Percentiles rank a stretch among this genome's conserved stretches.
Conservation (phyloP, 2,329 filamentous ascomycete genomes). For the Plectosphaerella cucumerina region DNA sequence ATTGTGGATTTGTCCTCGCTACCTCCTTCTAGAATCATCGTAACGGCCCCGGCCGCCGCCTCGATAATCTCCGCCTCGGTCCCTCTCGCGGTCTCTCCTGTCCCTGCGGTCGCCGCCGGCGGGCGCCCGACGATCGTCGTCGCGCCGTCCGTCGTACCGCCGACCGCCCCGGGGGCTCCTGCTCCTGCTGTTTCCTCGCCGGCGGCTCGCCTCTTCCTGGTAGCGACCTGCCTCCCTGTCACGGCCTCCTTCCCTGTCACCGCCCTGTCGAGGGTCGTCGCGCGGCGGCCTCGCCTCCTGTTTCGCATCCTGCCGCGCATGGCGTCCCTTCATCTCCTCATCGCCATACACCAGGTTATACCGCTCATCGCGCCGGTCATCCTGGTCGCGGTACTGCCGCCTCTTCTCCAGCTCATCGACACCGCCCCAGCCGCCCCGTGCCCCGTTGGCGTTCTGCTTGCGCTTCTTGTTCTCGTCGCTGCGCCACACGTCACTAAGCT, state of each 20-base stretch:
- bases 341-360: slow-evolving; percentile 83
- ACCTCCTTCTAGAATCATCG: slow-evolving; percentile 19
- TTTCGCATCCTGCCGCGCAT: slow-evolving; percentile 25
- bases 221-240: slow-evolving; percentile 9
- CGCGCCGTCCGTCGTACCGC: slow-evolving; percentile 14
- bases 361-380: slow-evolving; percentile 37
- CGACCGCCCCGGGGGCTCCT: slow-evolving; percentile 29
- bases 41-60: slow-evolving; percentile 20
- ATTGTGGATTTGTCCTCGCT: slow-evolving; percentile 10
- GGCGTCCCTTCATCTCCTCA: slow-evolving; percentile 56
- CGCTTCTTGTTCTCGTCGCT: slow-evolving; percentile 81
- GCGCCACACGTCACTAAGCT: slow-evolving; percentile 86
- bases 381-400: slow-evolving; percentile 77
- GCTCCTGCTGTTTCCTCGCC: slow-evolving; percentile 32
- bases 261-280: no score
- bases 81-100: slow-evolving; percentile 25
- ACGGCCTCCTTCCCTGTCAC: background rate
- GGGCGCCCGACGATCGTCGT: slow-evolving; percentile 7
- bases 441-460: slow-evolving; percentile 38
- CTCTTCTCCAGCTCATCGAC: slow-evolving; percentile 85
- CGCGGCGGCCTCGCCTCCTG: background rate
- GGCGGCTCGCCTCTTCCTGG: background rate
- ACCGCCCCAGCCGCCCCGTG: slow-evolving; percentile 81
- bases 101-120: slow-evolving; percentile 24
- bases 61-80: slow-evolving; percentile 25